Evolutionary conservation across 306 rosid species (phyloP).

Genomic region (Potentilla sterilis): DNA sequence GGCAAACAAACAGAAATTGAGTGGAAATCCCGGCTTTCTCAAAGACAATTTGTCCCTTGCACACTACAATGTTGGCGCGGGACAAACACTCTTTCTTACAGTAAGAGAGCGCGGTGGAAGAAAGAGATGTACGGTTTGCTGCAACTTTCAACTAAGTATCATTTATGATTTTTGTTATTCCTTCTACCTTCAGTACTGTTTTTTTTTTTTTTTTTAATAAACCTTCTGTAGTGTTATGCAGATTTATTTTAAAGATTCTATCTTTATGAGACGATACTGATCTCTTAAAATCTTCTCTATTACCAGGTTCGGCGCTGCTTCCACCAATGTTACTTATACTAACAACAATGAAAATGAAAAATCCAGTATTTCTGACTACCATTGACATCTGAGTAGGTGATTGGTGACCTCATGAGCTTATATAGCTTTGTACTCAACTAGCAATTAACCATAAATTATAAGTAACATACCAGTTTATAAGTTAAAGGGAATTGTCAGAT

Average conservation of each 20-base stretch:
- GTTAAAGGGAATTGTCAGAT: no score
- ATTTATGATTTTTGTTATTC: conserved; percentile 20
- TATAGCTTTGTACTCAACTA: no score
- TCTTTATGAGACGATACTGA: conserved; percentile 23
- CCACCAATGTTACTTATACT: conserved; percentile 40
- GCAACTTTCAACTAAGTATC: conserved; percentile 35
- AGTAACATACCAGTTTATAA: no score
- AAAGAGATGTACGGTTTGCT: conserved; percentile 67
- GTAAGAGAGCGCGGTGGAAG: conserved; percentile 97
- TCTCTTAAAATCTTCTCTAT: conserved; percentile 24
- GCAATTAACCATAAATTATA: no score
- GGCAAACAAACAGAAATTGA: conserved; percentile 93
- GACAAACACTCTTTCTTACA: conserved; percentile 63
- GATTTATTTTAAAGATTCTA: conserved; percentile 4
- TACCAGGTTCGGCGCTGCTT: conserved; percentile 42
- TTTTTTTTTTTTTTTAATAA: no score
- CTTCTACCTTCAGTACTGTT: not conserved
- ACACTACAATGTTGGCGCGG: conserved; percentile 73
- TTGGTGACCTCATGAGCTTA: no score
- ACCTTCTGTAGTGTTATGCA: no score
- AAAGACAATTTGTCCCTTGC: conserved; percentile 94
- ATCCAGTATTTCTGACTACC: not conserved
- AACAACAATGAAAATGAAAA: conserved; percentile 4
- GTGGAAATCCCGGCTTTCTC: conserved; percentile 90
- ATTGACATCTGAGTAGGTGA: no score